These are phyloP conservation scores for Penicillium maclennaniae DNA, from an alignment of 495 filamentous ascomycete genomes.

Conservation along the genomic window DNA sequence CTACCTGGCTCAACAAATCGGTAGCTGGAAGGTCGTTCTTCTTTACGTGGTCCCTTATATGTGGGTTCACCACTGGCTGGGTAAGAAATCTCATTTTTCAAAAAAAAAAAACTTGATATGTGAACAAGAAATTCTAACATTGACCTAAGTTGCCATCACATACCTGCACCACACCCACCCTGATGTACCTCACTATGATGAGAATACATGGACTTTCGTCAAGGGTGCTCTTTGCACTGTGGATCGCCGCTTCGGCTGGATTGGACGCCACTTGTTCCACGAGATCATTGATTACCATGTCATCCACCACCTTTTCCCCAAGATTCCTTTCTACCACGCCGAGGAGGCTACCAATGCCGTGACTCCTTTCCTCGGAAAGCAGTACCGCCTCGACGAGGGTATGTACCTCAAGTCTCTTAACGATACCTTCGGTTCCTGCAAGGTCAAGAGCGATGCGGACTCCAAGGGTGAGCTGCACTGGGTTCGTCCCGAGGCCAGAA, in stretches of 20 bases:
- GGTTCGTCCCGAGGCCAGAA: conserved; percentile 4
- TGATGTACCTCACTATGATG: conserved; percentile 76
- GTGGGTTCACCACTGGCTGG: conserved; percentile 62
- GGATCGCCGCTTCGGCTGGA: conserved; percentile 85
- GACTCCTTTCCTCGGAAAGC: conserved; percentile 73
- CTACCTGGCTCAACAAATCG: conserved; percentile 42
- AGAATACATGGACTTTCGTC: conserved; percentile 75
- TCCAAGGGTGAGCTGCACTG: conserved; percentile 19
- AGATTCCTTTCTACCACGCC: conserved; percentile 87
- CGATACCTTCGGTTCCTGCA: conserved; percentile 19
- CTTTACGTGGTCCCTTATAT: conserved; percentile 54
- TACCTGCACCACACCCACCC: conserved; percentile 91
- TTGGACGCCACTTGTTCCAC: conserved; percentile 81
- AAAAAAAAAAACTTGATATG: too few species aligned
- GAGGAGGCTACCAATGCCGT: conserved; percentile 85
- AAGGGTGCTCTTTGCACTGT: conserved; percentile 84
- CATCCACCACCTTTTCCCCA: conserved; percentile 80
- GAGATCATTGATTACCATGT: conserved; percentile 93
- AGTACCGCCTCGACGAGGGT: conserved; percentile 54
- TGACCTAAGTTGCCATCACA: conserved; percentile 67
- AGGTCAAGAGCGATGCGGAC: conserved; percentile 15
- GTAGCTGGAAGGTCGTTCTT: conserved; percentile 47
- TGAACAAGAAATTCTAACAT: not conserved
- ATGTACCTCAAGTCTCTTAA: conserved; percentile 18
- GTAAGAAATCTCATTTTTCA: conserved; percentile 31